These are phyloP conservation scores for Voacanga thouarsii DNA, from an alignment of 257 asterid species.

Conservation along the genomic window DNA sequence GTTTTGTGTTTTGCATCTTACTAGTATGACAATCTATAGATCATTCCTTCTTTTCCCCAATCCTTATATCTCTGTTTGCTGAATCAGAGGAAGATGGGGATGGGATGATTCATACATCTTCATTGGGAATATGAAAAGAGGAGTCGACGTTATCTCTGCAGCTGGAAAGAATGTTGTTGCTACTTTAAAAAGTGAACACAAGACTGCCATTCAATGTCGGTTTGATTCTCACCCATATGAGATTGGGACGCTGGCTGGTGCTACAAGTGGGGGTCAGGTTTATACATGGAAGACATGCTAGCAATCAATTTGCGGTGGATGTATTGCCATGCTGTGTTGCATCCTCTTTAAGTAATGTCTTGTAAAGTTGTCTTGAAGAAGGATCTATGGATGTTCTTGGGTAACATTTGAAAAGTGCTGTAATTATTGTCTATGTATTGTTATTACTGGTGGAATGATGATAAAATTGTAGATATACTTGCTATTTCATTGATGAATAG, in stretches of 20 bases:
- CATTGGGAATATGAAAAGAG: slow-evolving; percentile 77
- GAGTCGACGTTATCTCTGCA: slow-evolving; percentile 61
- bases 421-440: not conserved
- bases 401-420: not conserved
- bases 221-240: slow-evolving; percentile 22
- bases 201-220: slow-evolving; percentile 71
- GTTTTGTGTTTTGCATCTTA: not conserved
- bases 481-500: not conserved
- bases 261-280: slow-evolving; percentile 77
- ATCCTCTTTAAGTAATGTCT: not conserved
- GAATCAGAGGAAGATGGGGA: slow-evolving; percentile 84
- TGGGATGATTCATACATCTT: slow-evolving; percentile 89
- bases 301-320: not conserved
- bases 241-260: slow-evolving; percentile 76
- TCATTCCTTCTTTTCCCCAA: not conserved
- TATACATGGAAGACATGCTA: slow-evolving; percentile 52
- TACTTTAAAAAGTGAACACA: slow-evolving; percentile 60
- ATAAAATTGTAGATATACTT: not conserved
- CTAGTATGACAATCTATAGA: not conserved
- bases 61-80: slow-evolving; percentile 2
- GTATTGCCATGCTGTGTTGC: slow-evolving; percentile 1
- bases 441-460: not conserved
- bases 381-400: not conserved
- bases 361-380: not conserved
- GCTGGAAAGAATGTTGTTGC: slow-evolving; percentile 28